phyloP scores from a whole-genome alignment of 495 filamentous ascomycete genomes.

The Oidiodendron maius region DNA sequence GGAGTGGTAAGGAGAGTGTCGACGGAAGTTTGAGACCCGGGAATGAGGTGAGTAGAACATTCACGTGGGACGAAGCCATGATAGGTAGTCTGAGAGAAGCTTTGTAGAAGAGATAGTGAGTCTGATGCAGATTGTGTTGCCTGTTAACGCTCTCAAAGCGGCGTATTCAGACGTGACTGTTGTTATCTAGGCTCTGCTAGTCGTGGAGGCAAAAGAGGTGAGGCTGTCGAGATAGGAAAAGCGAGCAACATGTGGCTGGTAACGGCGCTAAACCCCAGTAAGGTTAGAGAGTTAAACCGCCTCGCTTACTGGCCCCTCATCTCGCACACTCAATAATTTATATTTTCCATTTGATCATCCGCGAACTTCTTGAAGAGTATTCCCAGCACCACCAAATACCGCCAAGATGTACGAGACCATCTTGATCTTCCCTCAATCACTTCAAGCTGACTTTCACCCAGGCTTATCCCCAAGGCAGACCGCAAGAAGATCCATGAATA shows the following conservation, averaged over 20 bases:
- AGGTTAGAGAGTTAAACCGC: not conserved
- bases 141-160: too few relatives aligned
- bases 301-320: not conserved
- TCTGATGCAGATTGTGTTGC: too few relatives aligned
- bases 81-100: not conserved
- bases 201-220: too few relatives aligned
- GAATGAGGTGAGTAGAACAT: conserved; percentile 78
- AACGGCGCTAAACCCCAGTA: not conserved
- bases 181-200: too few relatives aligned
- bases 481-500: conserved; percentile 99
- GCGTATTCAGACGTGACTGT: too few relatives aligned
- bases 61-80: conserved; percentile 53
- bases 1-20: conserved; percentile 67
- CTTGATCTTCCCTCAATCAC: not conserved
- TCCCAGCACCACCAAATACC: conserved; percentile 24
- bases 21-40: conserved; percentile 73
- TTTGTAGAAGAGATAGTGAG: not conserved
- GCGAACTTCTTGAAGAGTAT: conserved; percentile 10
- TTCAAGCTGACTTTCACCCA: conserved; percentile 24
- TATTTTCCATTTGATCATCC: conserved; percentile 1
- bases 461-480: conserved; percentile 99
- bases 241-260: not conserved
- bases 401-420: conserved; percentile 44
- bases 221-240: not conserved
- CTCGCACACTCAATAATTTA: conserved; percentile 1